phyloP scores from a whole-genome alignment of 768 basidiomycete species.

The Royoungia palumana region DNA sequence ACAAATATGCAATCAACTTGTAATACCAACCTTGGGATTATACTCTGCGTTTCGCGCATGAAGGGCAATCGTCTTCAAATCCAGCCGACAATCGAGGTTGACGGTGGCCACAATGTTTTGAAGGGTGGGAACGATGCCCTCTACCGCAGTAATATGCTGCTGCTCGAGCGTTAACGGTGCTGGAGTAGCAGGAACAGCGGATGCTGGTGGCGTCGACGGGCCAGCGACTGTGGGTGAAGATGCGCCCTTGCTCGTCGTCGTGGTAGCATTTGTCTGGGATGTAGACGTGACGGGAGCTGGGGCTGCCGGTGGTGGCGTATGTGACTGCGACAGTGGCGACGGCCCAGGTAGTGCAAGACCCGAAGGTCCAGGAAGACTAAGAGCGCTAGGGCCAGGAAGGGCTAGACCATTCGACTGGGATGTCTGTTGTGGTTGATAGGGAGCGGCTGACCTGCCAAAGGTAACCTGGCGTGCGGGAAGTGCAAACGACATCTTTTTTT shows the following conservation, averaged over 20 bases:
- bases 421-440: constrained; percentile 41
- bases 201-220: constrained; percentile 52
- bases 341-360: constrained; percentile 52
- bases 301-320: constrained; percentile 29
- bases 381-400: constrained; percentile 46
- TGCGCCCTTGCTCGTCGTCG: constrained; percentile 30
- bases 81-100: constrained; percentile 93
- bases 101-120: constrained; percentile 99
- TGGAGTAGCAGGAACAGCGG: constrained; percentile 63
- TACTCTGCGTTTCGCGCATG: constrained; percentile 99
- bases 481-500: constrained; percentile 51
- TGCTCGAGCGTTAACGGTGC: constrained; percentile 80
- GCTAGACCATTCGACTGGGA: constrained; percentile 53
- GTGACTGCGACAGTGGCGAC: constrained; percentile 50
- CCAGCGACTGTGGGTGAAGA: constrained; percentile 48
- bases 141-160: constrained; percentile 93
- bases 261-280: constrained; percentile 28
- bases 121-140: constrained; percentile 97
- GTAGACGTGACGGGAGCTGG: constrained; percentile 4
- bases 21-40: constrained; percentile 95
- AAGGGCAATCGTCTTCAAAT: constrained; percentile 96
- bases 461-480: constrained; percentile 77
- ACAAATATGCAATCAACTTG: constrained; percentile 35
- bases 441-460: constrained; percentile 61
- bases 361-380: constrained; percentile 41